Evolutionary conservation across 2,329 filamentous ascomycete species (phyloP).

Genomic region (Fusarium sp.): DNA sequence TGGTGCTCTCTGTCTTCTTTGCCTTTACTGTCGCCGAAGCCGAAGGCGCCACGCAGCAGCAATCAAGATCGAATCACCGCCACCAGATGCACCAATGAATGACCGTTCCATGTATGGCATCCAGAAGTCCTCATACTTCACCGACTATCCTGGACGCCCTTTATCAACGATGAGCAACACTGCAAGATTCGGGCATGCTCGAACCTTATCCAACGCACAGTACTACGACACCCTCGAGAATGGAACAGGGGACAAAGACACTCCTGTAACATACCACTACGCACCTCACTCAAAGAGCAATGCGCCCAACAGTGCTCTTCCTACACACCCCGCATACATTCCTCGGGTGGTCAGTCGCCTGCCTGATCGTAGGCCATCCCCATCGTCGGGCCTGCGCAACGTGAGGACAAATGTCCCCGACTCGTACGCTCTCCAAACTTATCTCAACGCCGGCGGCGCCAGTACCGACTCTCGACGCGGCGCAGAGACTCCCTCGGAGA

Average conservation of each 20-base stretch:
- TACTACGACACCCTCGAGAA: constrained; percentile 19
- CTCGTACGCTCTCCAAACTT: constrained; percentile 53
- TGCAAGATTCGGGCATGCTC: not conserved
- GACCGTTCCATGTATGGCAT: constrained; percentile 15
- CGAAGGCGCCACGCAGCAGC: not conserved
- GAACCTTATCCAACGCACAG: constrained; percentile 12
- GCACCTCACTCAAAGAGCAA: constrained; percentile 24
- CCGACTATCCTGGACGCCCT: not conserved
- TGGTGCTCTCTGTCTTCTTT: constrained; percentile 58
- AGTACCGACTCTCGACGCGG: no score
- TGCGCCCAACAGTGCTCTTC: constrained; percentile 17
- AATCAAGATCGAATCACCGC: constrained; percentile 29
- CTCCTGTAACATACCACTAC: constrained; percentile 27
- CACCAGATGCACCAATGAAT: constrained; percentile 28
- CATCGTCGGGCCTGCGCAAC: not conserved
- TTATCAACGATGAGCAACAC: no score
- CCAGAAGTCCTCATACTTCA: constrained; percentile 27
- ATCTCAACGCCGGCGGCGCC: constrained; percentile 49
- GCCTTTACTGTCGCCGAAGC: constrained; percentile 60
- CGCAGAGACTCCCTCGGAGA: no score
- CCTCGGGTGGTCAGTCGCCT: constrained; percentile 17
- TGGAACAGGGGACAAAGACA: not conserved
- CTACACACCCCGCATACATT: constrained; percentile 33
- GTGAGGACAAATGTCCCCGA: constrained; percentile 40
- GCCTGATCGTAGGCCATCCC: not conserved